Base-by-base conservation (phyloP, 2,329 filamentous ascomycete species). In the Teratosphaeria pseudoeucalypti region DNA sequence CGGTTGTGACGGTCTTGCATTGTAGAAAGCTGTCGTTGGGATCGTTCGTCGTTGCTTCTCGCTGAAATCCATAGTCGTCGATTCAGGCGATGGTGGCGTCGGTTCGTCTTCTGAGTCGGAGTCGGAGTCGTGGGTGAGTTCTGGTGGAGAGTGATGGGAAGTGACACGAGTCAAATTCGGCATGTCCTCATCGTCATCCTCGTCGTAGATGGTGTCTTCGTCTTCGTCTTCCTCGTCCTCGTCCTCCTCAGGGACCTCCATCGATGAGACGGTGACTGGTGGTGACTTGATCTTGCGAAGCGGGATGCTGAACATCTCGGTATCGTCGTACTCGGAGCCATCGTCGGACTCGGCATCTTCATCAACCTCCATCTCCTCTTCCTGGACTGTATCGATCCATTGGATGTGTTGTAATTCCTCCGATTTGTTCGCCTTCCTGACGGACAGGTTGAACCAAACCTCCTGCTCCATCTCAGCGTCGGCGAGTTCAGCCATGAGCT, bases 401-500 rank as follows among this genome's bases (percentile, higher is more conserved):
- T 92, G 88, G 68, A 95, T 85, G 78, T 89, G 89, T 74, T 83
- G 84, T 63, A 79, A 73, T 66, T 89, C 82, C 66, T 87, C 80
- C 34, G 74, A 66, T 71, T 75, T 81, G 72, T 81, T 80, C 67
- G 88, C 88, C 71, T 87, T 88, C 73, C 84, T 86, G 76, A 96
- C 89, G 63, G 90, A 94, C 75, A 91, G 88, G 84, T 96, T 95
- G 86, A 96, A 97, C 92, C 92, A 96, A 66, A 85, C 87, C 78
- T 97, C 92, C 78, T 97, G 94, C 76, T 96, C 91, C 69, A 86
- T 85, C 81, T 97, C 94, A 72, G 92, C 92, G 61, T 95, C 90
- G 76, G 91, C 89, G 61, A 99, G 89, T 67, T 94, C 84, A 63
- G 86, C 75, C 94, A 97, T 97, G 72, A 99, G 80, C 49, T 87